Base-by-base conservation (phyloP, 2,329 filamentous ascomycete species). In the Dactylonectria macrodidyma region DNA sequence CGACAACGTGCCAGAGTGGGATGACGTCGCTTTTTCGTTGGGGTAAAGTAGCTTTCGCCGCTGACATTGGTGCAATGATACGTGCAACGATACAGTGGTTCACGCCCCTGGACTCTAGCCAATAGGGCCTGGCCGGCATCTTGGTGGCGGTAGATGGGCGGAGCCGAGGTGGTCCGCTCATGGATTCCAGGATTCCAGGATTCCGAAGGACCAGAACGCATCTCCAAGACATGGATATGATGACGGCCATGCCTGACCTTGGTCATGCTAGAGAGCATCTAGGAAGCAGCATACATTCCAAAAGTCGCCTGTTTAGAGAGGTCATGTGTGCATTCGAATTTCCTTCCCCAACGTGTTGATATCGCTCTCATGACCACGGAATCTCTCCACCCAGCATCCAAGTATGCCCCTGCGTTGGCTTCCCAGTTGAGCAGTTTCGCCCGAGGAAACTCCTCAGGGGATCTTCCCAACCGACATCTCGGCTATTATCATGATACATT, bases 21-120 rank as follows among this genome's bases (percentile, higher is more conserved):
- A 78, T 78, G 76, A 78, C 76, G 76, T 77, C 75, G 71, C 59
- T 69, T 75, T 76, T 76, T 70, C 71, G 73, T 77, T 77, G 75
- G 75, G 75, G 73, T 69, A 69, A 62, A 62, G 67, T 71, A 67
- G 62, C 61, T 59, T 62, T 14, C 52, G 60, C 61, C 59, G 59
- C 57, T 60, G 44, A 26, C 26, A 22, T 46, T 41, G 51, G 66
- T 30, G 58, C 56, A 52, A 11, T 54, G 30, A 33, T 30, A 55
- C 56, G 47, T 44, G 14, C 7, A 8, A n/a, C 24, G 57, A 34
- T 57, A 65, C 51, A 60, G 57, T 54, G 48, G 44, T n/a, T 52
- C 51, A 57, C 34, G 58, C 38, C 64, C 62, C 59, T 26, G 61
- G 58, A 30, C 64, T 51, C 59, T 26, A 58, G 46, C 54, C 55